phyloP scores from a whole-genome alignment of 768 basidiomycete species.

The Serendipita sp. region DNA sequence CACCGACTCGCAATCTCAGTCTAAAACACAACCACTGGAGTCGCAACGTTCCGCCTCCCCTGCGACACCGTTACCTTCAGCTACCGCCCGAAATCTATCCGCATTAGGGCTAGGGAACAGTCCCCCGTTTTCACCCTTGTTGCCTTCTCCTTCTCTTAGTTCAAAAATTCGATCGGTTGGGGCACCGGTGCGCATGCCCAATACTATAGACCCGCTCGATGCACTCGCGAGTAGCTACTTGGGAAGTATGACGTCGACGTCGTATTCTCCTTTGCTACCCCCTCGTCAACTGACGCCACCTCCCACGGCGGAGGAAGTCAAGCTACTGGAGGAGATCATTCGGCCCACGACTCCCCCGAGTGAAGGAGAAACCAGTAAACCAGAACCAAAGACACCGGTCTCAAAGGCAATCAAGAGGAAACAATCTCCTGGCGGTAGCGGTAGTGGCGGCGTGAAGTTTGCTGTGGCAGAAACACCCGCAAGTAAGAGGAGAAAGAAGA shows the following conservation, averaged over 20 bases:
- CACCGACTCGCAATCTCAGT: neutral
- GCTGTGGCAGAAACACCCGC: neutral
- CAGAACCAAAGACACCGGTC: neutral
- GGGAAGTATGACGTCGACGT: neutral
- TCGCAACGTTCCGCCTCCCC: no score
- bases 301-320: neutral
- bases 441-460: neutral
- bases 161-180: neutral
- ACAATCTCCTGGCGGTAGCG: neutral
- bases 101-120: neutral
- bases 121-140: neutral
- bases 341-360: neutral
- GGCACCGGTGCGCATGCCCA: no score
- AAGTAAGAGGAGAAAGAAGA: neutral
- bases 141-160: neutral
- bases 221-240: no score
- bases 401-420: neutral
- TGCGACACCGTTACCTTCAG: neutral
- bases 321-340: neutral
- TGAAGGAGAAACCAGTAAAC: neutral
- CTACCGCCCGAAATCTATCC: neutral
- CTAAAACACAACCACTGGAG: no score
- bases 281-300: neutral
- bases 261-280: neutral
- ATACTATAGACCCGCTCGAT: no score